Evolutionary conservation across 495 filamentous ascomycete species (phyloP).

Genomic region (Chaetomium tenue): DNA sequence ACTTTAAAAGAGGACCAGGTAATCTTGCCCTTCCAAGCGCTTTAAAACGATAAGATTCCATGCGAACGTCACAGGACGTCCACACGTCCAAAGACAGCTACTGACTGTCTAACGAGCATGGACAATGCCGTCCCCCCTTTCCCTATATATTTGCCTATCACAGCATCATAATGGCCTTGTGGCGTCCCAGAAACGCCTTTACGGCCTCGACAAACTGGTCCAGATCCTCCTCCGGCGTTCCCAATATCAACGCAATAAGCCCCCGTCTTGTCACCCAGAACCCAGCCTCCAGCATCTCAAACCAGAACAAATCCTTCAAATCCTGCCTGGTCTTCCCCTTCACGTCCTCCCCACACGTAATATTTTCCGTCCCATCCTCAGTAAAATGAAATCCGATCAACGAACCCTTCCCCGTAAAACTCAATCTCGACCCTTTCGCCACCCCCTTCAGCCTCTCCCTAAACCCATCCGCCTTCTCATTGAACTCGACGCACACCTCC

Average conservation of each 20-base stretch:
- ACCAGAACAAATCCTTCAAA: constrained; percentile 50
- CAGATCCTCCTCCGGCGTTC: constrained; percentile 41
- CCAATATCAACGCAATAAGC: constrained; percentile 45
- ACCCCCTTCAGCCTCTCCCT: constrained; percentile 35
- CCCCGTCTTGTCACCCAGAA: constrained; percentile 50
- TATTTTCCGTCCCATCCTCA: constrained; percentile 25
- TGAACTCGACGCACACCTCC: constrained; percentile 39
- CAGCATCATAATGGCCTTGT: constrained; percentile 27
- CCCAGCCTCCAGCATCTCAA: constrained; percentile 49
- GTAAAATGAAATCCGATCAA: constrained; percentile 48
- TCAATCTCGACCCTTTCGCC: constrained; percentile 37
- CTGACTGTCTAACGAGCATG: too few relatives aligned
- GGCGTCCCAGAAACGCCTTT: constrained; percentile 26
- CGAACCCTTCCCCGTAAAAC: constrained; percentile 45
- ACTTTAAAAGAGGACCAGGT: too few relatives aligned
- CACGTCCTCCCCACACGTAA: constrained; percentile 30
- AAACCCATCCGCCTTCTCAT: constrained; percentile 39
- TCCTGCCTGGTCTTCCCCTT: constrained; percentile 29
- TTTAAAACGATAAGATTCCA: too few relatives aligned
- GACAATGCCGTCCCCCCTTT: too few relatives aligned
- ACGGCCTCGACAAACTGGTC: constrained; percentile 42
- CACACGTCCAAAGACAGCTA: too few relatives aligned
- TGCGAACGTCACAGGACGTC: too few relatives aligned
- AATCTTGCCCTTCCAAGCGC: too few relatives aligned
- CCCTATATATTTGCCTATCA: neutral